A percentile compares a stretch with the other conserved stretches of the same genome.
These are phyloP conservation scores for Saturnispora dispora DNA, from an alignment of 805 yeast species.

Conservation along the genomic window DNA sequence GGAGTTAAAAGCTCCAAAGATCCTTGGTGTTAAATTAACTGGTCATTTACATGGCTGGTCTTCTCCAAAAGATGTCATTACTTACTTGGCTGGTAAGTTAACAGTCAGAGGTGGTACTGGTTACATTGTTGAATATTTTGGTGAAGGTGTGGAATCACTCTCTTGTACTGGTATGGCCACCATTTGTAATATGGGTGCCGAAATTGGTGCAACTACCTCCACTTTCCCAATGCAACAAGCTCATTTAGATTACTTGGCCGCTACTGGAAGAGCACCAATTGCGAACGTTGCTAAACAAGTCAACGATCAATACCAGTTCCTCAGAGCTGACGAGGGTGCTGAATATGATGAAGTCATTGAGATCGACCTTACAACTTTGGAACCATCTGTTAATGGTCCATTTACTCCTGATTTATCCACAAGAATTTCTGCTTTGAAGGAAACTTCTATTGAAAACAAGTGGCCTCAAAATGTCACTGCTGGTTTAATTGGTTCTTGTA, in stretches of 20 bases:
- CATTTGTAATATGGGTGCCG: constrained; percentile 99
- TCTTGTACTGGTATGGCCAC: constrained; percentile 99
- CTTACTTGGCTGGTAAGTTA: constrained; percentile 85
- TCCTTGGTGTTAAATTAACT: constrained; percentile 88
- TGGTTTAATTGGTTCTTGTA: constrained; percentile 96
- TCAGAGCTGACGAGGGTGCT: constrained; percentile 85
- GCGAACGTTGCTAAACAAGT: constrained; percentile 71
- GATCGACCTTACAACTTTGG: constrained; percentile 79
- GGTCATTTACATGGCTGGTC: constrained; percentile 94
- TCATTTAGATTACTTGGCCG: constrained; percentile 76
- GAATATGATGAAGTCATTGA: constrained; percentile 91
- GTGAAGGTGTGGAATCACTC: constrained; percentile 86
- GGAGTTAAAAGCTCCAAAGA: constrained; percentile 97
- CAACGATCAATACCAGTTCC: constrained; percentile 48
- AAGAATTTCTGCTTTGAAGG: constrained; percentile 80
- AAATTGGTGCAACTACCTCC: constrained; percentile 97
- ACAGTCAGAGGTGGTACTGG: constrained; percentile 99
- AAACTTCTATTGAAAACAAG: constrained; percentile 70
- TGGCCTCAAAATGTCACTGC: constrained; percentile 94
- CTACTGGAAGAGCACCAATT: constrained; percentile 79
- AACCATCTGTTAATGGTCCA: constrained; percentile 96
- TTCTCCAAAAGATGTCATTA: constrained; percentile 92
- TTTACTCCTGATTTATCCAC: constrained; percentile 98
- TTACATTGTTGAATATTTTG: constrained; percentile 90
- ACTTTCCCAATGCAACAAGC: constrained; percentile 94